Conservation (phyloP, 2,329 filamentous ascomycete genomes). For the Aspergillus fumigatus region DNA sequence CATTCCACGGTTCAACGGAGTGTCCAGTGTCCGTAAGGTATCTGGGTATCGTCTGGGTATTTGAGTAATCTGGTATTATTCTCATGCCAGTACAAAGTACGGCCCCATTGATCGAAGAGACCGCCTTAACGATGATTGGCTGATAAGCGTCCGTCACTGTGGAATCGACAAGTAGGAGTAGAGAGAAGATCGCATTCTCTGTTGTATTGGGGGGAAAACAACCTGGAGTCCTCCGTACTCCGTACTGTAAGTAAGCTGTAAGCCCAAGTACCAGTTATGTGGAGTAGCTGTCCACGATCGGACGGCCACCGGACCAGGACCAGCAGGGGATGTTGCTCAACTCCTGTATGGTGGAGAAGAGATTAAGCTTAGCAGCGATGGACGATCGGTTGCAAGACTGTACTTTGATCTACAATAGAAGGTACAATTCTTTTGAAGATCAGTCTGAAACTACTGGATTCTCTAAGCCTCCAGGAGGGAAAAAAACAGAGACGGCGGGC, state of each 20-base stretch:
- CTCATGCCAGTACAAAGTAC: too few relatives aligned
- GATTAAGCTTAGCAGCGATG: constrained; percentile 19
- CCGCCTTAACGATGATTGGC: not conserved
- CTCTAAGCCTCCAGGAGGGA: too few relatives aligned
- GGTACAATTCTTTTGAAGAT: not conserved
- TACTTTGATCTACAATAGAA: constrained; percentile 2
- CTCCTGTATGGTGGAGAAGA: constrained; percentile 16
- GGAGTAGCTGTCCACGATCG: constrained; percentile 10
- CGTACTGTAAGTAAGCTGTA: too few relatives aligned
- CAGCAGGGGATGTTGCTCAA: constrained; percentile 8
- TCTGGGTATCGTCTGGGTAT: too few relatives aligned
- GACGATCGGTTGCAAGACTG: constrained; percentile 9
- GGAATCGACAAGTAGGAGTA: too few relatives aligned
- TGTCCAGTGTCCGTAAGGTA: too few relatives aligned
- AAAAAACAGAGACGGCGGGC: not conserved
- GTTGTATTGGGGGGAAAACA: too few relatives aligned
- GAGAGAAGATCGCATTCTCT: too few relatives aligned
- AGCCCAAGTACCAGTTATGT: not conserved
- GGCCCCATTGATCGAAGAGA: not conserved
- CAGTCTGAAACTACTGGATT: too few relatives aligned
- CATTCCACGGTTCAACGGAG: not conserved
- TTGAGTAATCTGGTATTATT: too few relatives aligned
- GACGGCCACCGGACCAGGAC: constrained; percentile 4
- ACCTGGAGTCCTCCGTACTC: too few relatives aligned
- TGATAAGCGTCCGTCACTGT: not conserved